A percentile compares a stretch with the other conserved stretches of the same genome.
phyloP scores from a whole-genome alignment of 495 filamentous ascomycete genomes.

The Tuber microsphaerosporum region DNA sequence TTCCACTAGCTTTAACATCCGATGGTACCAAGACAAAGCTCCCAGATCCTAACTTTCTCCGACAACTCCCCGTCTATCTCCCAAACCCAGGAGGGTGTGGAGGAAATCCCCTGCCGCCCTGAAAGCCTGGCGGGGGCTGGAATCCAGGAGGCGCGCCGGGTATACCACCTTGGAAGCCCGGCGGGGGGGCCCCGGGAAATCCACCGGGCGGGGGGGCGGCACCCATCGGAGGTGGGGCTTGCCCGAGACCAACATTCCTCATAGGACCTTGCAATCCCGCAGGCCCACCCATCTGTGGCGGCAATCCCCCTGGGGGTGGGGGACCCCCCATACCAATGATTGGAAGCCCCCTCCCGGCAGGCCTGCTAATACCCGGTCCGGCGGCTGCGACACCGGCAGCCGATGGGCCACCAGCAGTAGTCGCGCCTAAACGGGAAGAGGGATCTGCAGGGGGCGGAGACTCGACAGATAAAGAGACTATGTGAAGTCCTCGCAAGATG shows the following conservation, averaged over 20 bases:
- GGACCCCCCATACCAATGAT: slow-evolving; percentile 52
- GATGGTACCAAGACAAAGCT: slow-evolving; percentile 1
- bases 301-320: slow-evolving; percentile 34
- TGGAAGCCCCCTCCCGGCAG: slow-evolving; percentile 84
- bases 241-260: slow-evolving; percentile 54
- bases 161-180: slow-evolving; percentile 41
- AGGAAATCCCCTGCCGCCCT: slow-evolving; percentile 64
- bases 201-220: slow-evolving; percentile 66
- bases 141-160: slow-evolving; percentile 54
- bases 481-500: slow-evolving; percentile 87
- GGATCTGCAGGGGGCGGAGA: slow-evolving; percentile 95
- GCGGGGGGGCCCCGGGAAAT: slow-evolving; percentile 57
- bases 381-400: slow-evolving; percentile 57
- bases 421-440: slow-evolving; percentile 77
- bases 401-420: slow-evolving; percentile 44
- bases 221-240: slow-evolving; percentile 81
- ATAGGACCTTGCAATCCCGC: slow-evolving; percentile 30
- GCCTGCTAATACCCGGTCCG: slow-evolving; percentile 84
- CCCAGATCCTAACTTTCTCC: neutral
- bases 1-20: neutral
- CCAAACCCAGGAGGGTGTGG: slow-evolving; percentile 65
- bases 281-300: slow-evolving; percentile 32
- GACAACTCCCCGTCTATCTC: slow-evolving; percentile 52
- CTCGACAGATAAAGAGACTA: slow-evolving; percentile 90
- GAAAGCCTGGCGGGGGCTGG: slow-evolving; percentile 66